These are phyloP conservation scores for Oryza meyeriana DNA, from an alignment of 176 grass and related monocot species.

Conservation along the genomic window DNA sequence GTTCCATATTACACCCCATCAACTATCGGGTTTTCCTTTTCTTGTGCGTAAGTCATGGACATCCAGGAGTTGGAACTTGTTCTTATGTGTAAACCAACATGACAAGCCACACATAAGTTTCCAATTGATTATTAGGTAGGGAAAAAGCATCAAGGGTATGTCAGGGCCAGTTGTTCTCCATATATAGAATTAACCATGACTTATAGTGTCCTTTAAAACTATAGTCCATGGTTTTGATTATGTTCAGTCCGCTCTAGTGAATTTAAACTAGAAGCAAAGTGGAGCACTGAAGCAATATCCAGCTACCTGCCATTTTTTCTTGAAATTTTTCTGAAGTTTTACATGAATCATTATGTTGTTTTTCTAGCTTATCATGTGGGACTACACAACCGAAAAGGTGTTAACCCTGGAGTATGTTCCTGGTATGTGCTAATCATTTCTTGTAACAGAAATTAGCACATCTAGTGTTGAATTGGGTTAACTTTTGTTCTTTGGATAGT, in stretches of 20 bases:
- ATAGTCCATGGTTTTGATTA: background rate
- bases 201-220: background rate
- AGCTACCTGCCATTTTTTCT: background rate
- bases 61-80: background rate
- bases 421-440: conserved; percentile 53
- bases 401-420: conserved; percentile 89
- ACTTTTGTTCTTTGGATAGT: background rate
- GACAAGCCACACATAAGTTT: background rate
- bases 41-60: background rate
- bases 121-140: conserved; percentile 7
- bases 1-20: too few relatives aligned
- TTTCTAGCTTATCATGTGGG: conserved; percentile 92
- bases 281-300: conserved; percentile 25
- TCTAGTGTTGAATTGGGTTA: background rate
- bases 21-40: too few relatives aligned
- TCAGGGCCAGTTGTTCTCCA: background rate
- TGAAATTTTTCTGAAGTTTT: conserved; percentile 23
- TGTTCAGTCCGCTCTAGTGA: conserved; percentile 2
- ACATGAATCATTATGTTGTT: conserved; percentile 24
- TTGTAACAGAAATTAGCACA: background rate
- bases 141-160: background rate
- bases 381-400: conserved; percentile 85
- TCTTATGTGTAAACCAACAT: background rate
- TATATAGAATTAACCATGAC: background rate
- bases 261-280: conserved; percentile 12